Conservation (phyloP, 139 green algal species). For the Chlorella sorokiniana region DNA sequence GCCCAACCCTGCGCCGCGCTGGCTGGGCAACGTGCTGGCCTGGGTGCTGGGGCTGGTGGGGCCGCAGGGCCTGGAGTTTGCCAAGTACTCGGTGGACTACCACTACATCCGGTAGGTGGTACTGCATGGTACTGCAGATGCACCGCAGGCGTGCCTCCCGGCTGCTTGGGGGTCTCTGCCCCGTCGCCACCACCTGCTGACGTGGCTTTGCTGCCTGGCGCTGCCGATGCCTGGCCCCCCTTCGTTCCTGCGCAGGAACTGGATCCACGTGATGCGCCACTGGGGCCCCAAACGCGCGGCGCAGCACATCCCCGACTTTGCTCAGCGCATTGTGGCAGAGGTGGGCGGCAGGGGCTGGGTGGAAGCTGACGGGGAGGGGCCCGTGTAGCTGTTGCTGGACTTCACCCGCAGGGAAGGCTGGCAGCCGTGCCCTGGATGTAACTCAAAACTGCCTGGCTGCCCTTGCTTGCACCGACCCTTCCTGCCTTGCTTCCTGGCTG, state of each 20-base stretch:
- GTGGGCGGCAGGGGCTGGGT: not conserved
- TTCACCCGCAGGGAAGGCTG: too few species aligned
- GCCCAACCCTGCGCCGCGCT: constrained; percentile 78
- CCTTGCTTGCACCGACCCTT: not conserved
- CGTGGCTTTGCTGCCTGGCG: not conserved
- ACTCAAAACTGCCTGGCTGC: too few species aligned
- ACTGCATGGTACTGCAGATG: too few species aligned
- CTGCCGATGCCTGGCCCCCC: too few species aligned
- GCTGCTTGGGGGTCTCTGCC: too few species aligned
- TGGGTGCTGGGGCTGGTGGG: constrained; percentile 79
- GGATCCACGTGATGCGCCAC: constrained; percentile 79
- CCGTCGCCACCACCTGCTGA: too few species aligned
- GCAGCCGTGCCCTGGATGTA: too few species aligned
- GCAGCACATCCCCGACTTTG: constrained; percentile 79
- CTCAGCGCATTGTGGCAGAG: constrained; percentile 66
- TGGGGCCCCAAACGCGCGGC: constrained; percentile 53
- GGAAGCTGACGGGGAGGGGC: not conserved
- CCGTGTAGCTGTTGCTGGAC: not conserved
- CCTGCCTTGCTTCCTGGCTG: not conserved
- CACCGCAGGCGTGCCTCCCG: too few species aligned
- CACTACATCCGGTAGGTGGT: constrained; percentile 74
- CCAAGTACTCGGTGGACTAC: constrained; percentile 94
- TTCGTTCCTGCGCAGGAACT: constrained; percentile 82
- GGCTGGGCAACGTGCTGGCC: constrained; percentile 83
- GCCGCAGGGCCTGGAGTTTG: constrained; percentile 97